These are phyloP conservation scores for Papiliotrema nemorosa DNA, from an alignment of 1,284 basidiomycete genomes.

Conservation along the genomic window DNA sequence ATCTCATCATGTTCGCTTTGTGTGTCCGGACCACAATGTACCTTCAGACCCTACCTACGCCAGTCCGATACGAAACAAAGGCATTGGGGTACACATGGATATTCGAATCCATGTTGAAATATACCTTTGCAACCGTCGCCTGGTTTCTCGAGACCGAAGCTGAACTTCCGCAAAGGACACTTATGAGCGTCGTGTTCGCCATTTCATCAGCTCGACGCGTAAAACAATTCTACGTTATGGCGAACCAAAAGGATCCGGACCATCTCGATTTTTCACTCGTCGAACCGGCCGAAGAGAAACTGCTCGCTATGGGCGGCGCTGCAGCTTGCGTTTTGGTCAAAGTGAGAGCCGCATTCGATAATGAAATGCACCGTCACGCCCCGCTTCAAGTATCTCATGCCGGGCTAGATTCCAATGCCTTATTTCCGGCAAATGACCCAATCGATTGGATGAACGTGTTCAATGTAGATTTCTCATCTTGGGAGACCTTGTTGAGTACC, in stretches of 20 bases:
- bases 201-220: neutral
- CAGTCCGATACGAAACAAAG: neutral
- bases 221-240: neutral
- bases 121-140: neutral
- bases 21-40: neutral
- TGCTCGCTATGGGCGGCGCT: neutral
- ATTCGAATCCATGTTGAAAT: neutral
- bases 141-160: neutral
- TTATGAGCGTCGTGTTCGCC: neutral
- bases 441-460: slow-evolving; percentile 1
- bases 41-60: neutral
- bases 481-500: neutral
- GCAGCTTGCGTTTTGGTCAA: neutral
- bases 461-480: neutral
- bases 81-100: neutral
- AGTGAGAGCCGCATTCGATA: neutral
- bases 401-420: neutral
- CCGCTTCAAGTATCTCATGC: too few relatives aligned
- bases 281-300: neutral
- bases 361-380: neutral
- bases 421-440: neutral
- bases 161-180: neutral
- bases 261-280: neutral
- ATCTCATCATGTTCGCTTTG: neutral
- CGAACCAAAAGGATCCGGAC: neutral